Evolutionary conservation across 148 eudicot genomes (phyloP).

Genomic region (Rhododendron henanense): DNA sequence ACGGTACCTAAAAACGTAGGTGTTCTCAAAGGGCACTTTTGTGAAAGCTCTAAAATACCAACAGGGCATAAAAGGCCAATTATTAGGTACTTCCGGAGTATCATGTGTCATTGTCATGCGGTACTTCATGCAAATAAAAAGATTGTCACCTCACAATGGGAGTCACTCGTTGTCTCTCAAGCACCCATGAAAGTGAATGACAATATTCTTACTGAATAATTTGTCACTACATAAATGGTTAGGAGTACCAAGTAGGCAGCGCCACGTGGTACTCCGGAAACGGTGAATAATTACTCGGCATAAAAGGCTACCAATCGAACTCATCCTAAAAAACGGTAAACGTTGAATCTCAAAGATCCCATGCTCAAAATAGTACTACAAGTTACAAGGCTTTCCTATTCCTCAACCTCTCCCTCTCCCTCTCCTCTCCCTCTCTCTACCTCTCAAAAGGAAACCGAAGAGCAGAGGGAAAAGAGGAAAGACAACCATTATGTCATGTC

Average conservation of each 20-base stretch:
- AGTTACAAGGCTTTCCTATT: background rate
- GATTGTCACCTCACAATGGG: too few relatives aligned
- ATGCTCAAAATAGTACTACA: background rate
- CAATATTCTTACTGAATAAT: too few relatives aligned
- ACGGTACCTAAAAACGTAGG: background rate
- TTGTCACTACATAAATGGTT: too few relatives aligned
- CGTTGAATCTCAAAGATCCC: background rate
- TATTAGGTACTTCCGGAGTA: too few relatives aligned
- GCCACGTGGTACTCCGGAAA: too few relatives aligned
- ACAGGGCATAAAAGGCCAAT: background rate
- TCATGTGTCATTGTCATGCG: too few relatives aligned
- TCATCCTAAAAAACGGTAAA: background rate
- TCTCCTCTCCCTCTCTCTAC: background rate
- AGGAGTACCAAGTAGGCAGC: too few relatives aligned
- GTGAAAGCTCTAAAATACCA: background rate
- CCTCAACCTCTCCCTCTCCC: background rate
- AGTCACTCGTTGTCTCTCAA: too few relatives aligned
- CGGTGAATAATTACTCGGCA: too few relatives aligned
- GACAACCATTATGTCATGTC: slow-evolving; percentile 5
- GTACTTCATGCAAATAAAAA: too few relatives aligned
- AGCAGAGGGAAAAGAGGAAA: background rate
- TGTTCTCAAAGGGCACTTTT: background rate
- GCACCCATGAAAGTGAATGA: too few relatives aligned
- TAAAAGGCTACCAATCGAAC: background rate
- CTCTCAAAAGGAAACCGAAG: background rate